Conservation (phyloP, 331 rosid species). For the Rhamnella rubrinervis region DNA sequence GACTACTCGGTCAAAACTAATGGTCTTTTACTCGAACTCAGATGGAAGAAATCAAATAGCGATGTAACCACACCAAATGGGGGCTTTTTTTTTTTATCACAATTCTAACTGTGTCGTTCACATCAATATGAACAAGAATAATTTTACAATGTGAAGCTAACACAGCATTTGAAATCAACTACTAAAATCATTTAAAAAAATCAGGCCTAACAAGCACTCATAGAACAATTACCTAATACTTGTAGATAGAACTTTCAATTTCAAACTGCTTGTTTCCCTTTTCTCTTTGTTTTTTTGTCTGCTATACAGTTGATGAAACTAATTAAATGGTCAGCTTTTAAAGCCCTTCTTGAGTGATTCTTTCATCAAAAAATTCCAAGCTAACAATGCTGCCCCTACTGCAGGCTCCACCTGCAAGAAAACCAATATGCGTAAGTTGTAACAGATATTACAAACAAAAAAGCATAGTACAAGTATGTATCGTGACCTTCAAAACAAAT, state of each 20-base stretch:
- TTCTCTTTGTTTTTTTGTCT: conserved; percentile 7
- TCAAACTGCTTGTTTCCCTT: conserved; percentile 11
- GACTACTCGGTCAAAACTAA: too few species aligned
- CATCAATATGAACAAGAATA: conserved; percentile 1
- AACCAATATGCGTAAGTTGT: conserved; percentile 10
- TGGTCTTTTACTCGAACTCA: too few species aligned
- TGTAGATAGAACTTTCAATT: not conserved
- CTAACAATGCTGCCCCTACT: conserved; percentile 95
- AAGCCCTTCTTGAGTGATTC: conserved; percentile 45
- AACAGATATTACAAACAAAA: not conserved
- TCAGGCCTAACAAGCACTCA: conserved; percentile 6
- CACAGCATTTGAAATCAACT: not conserved
- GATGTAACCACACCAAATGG: not conserved
- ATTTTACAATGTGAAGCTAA: conserved; percentile 12
- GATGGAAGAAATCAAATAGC: too few species aligned
- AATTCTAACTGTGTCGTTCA: conserved; percentile 2
- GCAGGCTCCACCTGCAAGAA: conserved; percentile 89
- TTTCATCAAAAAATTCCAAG: conserved; percentile 78
- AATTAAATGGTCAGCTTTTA: conserved; percentile 35
- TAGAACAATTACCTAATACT: conserved; percentile 1
- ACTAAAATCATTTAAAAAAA: not conserved
- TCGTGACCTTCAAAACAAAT: too few species aligned
- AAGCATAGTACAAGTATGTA: not conserved
- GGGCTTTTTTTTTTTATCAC: not conserved
- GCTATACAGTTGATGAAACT: conserved; percentile 27